Base-by-base conservation (phyloP, 352 stramenopile genomes). In the Elongisporangium prolatum region DNA sequence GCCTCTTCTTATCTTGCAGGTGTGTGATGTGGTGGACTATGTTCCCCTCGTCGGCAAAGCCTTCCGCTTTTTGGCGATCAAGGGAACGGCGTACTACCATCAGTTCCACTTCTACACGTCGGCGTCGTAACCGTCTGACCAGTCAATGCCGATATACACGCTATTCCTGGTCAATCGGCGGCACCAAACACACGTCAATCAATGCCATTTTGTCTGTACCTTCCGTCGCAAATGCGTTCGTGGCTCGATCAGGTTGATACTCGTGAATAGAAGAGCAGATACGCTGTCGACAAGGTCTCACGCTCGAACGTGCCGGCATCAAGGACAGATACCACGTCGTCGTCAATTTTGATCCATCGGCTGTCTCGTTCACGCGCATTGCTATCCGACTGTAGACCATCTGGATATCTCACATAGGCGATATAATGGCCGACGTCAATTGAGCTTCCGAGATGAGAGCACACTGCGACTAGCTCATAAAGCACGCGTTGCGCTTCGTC, bases 71-170 rank as follows among this genome's bases (percentile, higher is more conserved):
- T 76, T 75, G 60, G 80, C 75, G 4, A 64, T 92, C 28, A 53
- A 93, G 61, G 74, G 88, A 61, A 40, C 28, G 28, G 28, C 28
- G 8, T 93, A 95, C 75, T 93, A 93, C 70, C 81, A 93, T 74
- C 82, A 89, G 54, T 90, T 87, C 64, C 71, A 95, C 70, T 95
- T 95, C 61, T 95, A 95, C 76, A 93, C 80, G 24, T 91, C 85
- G 48, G 85, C 78, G 13, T 95, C 85, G 67, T 95, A 94, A 65
- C 54, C 40, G 7, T 47, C 11, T 10, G 8, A 16, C 7, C 18
- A 40, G 8, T 40, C 28, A 40, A 62, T 57, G 3, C 8, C 24
- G 20, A 21, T 18, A 4, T 1, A 25, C 28, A 48, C n/a, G 11
- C 16, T 9, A 6, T 8, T 11, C 13, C 10, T 59, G 13, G 54